Evolutionary conservation across 2,329 filamentous ascomycete genomes (phyloP).

Genomic region (Xylaria sp.): DNA sequence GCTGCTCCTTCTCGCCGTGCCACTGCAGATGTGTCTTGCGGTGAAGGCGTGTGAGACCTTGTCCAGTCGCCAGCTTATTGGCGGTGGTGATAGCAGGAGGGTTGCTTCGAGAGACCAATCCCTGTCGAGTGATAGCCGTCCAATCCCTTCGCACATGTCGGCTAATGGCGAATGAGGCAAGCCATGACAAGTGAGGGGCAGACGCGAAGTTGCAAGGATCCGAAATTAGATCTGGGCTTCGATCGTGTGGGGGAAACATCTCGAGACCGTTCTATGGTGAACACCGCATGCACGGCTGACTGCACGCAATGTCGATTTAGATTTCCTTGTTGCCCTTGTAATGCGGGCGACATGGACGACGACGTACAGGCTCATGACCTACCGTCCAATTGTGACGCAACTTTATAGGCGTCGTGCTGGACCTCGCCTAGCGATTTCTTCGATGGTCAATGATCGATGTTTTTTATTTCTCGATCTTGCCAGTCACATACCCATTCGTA

Average conservation of each 20-base stretch:
- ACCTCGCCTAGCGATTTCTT: neutral
- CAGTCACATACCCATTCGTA: neutral
- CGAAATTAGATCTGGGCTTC: slow-evolving; percentile 19
- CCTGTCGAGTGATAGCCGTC: slow-evolving; percentile 23
- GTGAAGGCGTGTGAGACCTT: slow-evolving; percentile 18
- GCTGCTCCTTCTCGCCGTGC: slow-evolving; percentile 9
- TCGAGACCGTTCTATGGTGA: slow-evolving; percentile 20
- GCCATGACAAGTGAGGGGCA: slow-evolving; percentile 21
- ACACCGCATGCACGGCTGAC: slow-evolving; percentile 26
- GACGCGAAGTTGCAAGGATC: slow-evolving; percentile 10
- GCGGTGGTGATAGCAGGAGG: slow-evolving; percentile 11
- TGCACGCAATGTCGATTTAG: slow-evolving; percentile 18
- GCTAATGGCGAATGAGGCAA: slow-evolving; percentile 32
- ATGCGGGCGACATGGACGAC: slow-evolving; percentile 6
- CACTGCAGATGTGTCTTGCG: slow-evolving; percentile 22
- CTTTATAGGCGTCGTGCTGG: no score
- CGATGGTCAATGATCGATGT: neutral
- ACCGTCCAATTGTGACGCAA: neutral
- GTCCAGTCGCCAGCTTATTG: slow-evolving; percentile 5
- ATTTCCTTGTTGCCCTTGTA: slow-evolving; percentile 7
- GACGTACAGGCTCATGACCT: neutral
- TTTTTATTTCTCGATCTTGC: neutral
- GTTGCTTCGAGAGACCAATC: slow-evolving; percentile 18
- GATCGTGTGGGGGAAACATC: slow-evolving; percentile 26
- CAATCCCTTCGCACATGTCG: slow-evolving; percentile 30